A percentile compares a stretch with the other conserved stretches of the same genome.
These are phyloP conservation scores for Rhodomyrtus tomentosa DNA, from an alignment of 345 rosid species.

Conservation along the genomic window DNA sequence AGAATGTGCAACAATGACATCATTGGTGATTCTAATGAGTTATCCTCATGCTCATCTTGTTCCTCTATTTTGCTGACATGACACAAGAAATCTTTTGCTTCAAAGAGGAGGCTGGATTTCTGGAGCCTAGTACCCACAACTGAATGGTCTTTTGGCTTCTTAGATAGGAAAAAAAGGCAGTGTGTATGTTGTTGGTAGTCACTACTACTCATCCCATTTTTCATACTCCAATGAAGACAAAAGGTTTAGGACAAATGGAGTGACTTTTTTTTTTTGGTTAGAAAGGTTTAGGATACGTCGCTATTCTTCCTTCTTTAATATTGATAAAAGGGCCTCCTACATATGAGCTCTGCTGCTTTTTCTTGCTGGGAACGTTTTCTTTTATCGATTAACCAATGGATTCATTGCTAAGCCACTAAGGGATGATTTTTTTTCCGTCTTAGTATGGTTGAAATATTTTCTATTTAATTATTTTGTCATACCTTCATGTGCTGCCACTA, in stretches of 20 bases:
- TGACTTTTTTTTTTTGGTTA: not conserved
- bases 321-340: not conserved
- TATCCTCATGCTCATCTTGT: not conserved
- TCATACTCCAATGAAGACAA: not conserved
- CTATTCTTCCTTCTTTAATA: not conserved
- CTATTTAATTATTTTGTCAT: not conserved
- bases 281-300: not conserved
- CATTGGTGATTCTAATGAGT: not conserved
- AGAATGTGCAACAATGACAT: not conserved
- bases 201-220: not conserved
- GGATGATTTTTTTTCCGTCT: not conserved
- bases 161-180: not conserved
- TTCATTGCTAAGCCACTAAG: not conserved
- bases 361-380: not conserved
- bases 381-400: not conserved
- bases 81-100: not conserved
- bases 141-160: not conserved
- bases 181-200: not conserved
- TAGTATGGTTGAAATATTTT: not conserved
- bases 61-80: not conserved
- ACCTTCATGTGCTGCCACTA: not conserved
- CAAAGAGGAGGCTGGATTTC: not conserved
- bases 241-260: not conserved
- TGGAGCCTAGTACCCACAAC: not conserved
- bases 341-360: not conserved